Evolutionary conservation across 2,329 filamentous ascomycete species (phyloP), one percentile per base, ranked within the genome.

Genomic region (Dissoconium aciculare): DNA sequence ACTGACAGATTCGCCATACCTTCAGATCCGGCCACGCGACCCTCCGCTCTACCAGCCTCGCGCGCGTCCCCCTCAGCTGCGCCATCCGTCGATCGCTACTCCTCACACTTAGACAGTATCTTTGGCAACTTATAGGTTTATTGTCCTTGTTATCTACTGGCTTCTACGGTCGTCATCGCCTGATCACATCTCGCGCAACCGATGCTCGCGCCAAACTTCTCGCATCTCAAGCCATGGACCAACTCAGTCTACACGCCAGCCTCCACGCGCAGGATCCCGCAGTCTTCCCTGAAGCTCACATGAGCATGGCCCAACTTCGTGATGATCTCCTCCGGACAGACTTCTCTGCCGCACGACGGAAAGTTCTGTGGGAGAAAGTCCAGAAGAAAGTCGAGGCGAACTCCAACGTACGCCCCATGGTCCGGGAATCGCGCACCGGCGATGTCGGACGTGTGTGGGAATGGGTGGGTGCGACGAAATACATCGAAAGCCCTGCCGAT

Each of bases 301-400:
- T 98, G 38, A 81, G 83, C 49, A 70, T 94, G 44, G 81, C 81
- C 1, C 89, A 95, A 51, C 62, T 98, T 32, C 69, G 89, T 36
- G 89, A 98, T 49, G 87, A 95, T 49, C 77, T 98, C 3, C 64
- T 98, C 23, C 68, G 87, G 12, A 71, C 78, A 15, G 75, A 92
- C 38, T 82, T 94, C 53, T 77, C 71, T 3, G 66, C 85, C 12
- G 65, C 67, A 5, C 71, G 84, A 45, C 69, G 89, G 21, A 78
- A 89, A 50, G 70, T 72, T 33, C 63, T 98, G 30, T 98, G 91
- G 89, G 68, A 74, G 40, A 72, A 73, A 29, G 89, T 98, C 12
- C 70, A 74, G 43, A 71, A 66, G 30, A 78, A 95, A 31, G 85
- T 98, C 1, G 89, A 98, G 57, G 75, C 76, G 55, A 98, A 98